phyloP scores from a whole-genome alignment of 1,139 yeast species.

The Diutina rugosa region DNA sequence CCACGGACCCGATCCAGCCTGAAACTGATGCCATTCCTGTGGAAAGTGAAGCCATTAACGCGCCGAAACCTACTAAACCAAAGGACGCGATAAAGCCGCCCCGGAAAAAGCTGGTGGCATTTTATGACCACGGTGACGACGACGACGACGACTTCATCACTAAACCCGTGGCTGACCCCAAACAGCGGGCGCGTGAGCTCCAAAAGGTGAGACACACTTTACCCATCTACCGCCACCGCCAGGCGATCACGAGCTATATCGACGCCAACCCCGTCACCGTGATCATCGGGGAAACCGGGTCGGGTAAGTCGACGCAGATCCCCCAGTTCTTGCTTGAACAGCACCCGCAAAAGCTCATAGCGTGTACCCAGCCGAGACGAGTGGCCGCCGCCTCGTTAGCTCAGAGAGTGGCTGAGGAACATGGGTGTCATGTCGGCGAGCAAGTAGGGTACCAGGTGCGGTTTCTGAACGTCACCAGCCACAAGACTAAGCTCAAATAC shows the following conservation, averaged over 20 bases:
- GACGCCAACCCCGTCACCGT: constrained; percentile 53
- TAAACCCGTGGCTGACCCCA: background rate
- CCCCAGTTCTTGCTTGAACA: constrained; percentile 68
- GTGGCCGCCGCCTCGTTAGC: constrained; percentile 96
- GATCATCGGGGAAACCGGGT: constrained; percentile 93
- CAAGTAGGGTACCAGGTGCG: constrained; percentile 94
- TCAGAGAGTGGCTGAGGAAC: constrained; percentile 81
- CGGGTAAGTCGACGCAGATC: constrained; percentile 95
- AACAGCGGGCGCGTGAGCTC: background rate
- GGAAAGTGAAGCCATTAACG: background rate
- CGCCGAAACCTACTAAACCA: background rate
- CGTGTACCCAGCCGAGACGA: constrained; percentile 94
- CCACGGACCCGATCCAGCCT: background rate
- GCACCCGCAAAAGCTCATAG: constrained; percentile 44
- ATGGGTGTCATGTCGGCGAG: constrained; percentile 63
- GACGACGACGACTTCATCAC: constrained; percentile 10
- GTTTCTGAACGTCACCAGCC: constrained; percentile 35
- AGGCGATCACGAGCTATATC: constrained; percentile 38
- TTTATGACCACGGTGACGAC: constrained; percentile 13
- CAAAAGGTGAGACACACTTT: background rate
- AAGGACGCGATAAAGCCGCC: background rate
- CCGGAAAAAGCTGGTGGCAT: constrained; percentile 3
- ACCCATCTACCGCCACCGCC: constrained; percentile 1
- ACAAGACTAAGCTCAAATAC: constrained; percentile 60
- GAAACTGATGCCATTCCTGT: background rate